A percentile compares a stretch with the other conserved stretches of the same genome.
Conservation (phyloP, 2,329 filamentous ascomycete genomes). For the Raffaelea ambrosiae region DNA sequence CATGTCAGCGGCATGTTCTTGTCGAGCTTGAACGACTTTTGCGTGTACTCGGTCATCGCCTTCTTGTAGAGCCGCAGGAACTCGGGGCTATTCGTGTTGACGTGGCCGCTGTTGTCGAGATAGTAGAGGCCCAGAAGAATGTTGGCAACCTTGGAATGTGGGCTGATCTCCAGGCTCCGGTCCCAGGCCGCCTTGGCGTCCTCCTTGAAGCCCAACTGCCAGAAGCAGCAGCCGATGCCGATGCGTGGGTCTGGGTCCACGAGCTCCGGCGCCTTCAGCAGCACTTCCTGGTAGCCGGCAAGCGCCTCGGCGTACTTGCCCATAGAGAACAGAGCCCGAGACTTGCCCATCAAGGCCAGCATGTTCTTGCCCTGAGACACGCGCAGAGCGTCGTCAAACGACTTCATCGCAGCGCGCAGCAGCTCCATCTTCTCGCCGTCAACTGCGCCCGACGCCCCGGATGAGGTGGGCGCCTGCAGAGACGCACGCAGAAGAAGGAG, state of each 20-base stretch:
- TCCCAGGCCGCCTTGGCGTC: slow-evolving; percentile 90
- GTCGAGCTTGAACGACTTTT: slow-evolving; percentile 88
- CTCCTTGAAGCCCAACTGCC: slow-evolving; percentile 91
- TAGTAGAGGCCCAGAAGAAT: slow-evolving; percentile 86
- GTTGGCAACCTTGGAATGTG: slow-evolving; percentile 81
- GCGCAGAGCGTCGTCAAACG: slow-evolving; percentile 87
- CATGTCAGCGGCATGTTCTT: slow-evolving; percentile 86
- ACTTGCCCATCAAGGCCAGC: slow-evolving; percentile 84
- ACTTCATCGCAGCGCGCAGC: slow-evolving; percentile 77
- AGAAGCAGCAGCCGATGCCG: slow-evolving; percentile 93
- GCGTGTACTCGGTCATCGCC: slow-evolving; percentile 89
- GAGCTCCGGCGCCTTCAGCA: slow-evolving; percentile 78
- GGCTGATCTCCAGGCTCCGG: slow-evolving; percentile 68
- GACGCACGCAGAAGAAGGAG: slow-evolving; percentile 83
- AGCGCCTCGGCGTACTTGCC: slow-evolving; percentile 80
- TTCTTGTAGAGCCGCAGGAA: slow-evolving; percentile 83
- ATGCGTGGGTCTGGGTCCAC: slow-evolving; percentile 92
- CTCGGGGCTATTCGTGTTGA: slow-evolving; percentile 73
- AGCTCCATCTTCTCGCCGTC: slow-evolving; percentile 72
- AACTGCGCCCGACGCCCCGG: slow-evolving; percentile 37
- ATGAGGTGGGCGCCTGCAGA: slow-evolving; percentile 65
- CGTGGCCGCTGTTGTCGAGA: slow-evolving; percentile 75
- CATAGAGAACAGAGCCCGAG: slow-evolving; percentile 77
- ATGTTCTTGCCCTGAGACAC: slow-evolving; percentile 82
- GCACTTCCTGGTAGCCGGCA: slow-evolving; percentile 75